Conservation (phyloP, 345 rosid genomes). For the Abelmoschus esculentus region DNA sequence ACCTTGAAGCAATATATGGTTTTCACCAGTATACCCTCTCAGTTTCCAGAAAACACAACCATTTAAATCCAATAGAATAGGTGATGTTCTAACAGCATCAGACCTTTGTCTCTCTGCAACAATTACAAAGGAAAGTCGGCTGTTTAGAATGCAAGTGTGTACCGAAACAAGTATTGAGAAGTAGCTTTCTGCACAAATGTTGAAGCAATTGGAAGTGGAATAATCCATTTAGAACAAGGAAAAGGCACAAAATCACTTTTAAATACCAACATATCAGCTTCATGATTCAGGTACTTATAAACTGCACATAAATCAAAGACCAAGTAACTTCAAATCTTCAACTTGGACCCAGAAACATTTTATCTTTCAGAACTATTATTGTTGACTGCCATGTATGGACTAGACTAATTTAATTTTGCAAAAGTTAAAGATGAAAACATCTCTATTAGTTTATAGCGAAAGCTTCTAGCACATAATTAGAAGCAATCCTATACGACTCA, state of each 20-base stretch:
- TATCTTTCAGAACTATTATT: too few relatives aligned
- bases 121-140: neutral
- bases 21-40: constrained; percentile 28
- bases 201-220: neutral
- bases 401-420: too few relatives aligned
- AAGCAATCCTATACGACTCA: neutral
- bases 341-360: neutral
- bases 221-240: neutral
- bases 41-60: constrained; percentile 65
- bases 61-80: constrained; percentile 37
- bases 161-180: neutral
- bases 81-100: constrained; percentile 64
- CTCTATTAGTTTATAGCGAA: too few relatives aligned
- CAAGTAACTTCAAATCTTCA: neutral
- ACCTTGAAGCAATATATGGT: constrained; percentile 72
- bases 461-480: too few relatives aligned
- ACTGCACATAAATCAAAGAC: neutral
- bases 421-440: too few relatives aligned
- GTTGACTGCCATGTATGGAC: too few relatives aligned
- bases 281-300: neutral
- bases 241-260: neutral
- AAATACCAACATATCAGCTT: neutral
- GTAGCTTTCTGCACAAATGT: neutral
- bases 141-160: too few relatives aligned
- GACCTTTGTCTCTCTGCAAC: constrained; percentile 36